Evolutionary conservation across 345 rosid genomes (phyloP).

Genomic region (Combretum micranthum): DNA sequence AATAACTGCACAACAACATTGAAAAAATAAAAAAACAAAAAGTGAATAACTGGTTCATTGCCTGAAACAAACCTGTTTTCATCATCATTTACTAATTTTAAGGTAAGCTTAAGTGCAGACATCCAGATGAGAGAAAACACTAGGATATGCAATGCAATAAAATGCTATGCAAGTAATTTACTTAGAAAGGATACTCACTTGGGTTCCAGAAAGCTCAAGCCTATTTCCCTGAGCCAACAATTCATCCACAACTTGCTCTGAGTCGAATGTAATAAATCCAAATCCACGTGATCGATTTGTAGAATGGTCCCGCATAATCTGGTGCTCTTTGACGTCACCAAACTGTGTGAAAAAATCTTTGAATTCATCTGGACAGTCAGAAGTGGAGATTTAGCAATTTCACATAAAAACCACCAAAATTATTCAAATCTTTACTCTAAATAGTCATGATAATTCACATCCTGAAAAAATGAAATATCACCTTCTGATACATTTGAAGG

Average conservation of each 20-base stretch:
- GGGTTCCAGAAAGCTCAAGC: slow-evolving; percentile 58
- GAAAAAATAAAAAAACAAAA: too few species aligned
- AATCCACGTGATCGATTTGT: slow-evolving; percentile 81
- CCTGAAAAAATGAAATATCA: slow-evolving; percentile 5
- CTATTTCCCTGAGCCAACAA: slow-evolving; percentile 62
- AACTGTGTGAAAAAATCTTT: slow-evolving; percentile 63
- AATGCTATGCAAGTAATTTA: background rate
- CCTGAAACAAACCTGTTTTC: too few species aligned
- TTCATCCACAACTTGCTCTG: slow-evolving; percentile 64
- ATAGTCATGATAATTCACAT: background rate
- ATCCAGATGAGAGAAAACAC: background rate
- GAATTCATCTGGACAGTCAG: slow-evolving; percentile 48
- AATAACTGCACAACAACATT: too few species aligned
- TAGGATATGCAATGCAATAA: background rate
- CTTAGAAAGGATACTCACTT: slow-evolving; percentile 26
- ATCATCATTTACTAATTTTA: too few species aligned
- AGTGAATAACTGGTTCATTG: too few species aligned
- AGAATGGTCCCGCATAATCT: slow-evolving; percentile 63
- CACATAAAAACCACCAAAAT: slow-evolving; percentile 3
- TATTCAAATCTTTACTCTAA: background rate
- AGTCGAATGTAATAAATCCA: slow-evolving; percentile 65
- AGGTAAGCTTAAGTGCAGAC: too few species aligned
- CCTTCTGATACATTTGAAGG: slow-evolving; percentile 84
- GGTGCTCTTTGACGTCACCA: slow-evolving; percentile 71
- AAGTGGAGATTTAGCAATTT: background rate